Evolutionary conservation across 2,329 filamentous ascomycete species (phyloP), one percentile per base, ranked within the genome.

Genomic region (Venturia asperata): DNA sequence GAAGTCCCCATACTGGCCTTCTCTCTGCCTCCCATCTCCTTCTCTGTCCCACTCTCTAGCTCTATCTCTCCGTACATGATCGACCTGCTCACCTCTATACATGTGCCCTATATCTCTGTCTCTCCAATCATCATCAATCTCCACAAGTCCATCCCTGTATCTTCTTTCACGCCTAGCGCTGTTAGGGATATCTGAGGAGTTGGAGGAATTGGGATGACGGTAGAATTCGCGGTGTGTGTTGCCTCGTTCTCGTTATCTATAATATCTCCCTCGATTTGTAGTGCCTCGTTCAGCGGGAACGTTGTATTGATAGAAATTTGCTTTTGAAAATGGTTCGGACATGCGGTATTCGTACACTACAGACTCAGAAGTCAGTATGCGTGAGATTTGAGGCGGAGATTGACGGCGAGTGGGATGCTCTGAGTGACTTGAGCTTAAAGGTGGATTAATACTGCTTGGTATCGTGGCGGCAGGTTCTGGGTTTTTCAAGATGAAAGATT

Each of bases 51-150:
- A 7, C 7, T 47, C 6, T n/a, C n/a, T 47, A 24, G 6, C n/a
- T 47, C 45, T 47, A 3, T 21, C n/a, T 10, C 45, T 47, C 11
- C 45, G 45, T 11, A 24, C 21, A n/a, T 24, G 19, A 24, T 47
- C 45, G 10, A 47, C 6, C 45, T 47, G 6, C 45, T 47, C 45
- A 3, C n/a, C 45, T 21, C 45, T 47, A 47, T 47, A 21, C 19
- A 47, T 47, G n/a, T 47, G 45, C 21, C 45, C 45, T 47, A 47
- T 5, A 47, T 47, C 45, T 47, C 45, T 47, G n/a, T n/a, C n/a
- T n/a, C n/a, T n/a, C n/a, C n/a, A n/a, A n/a, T n/a, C n/a, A n/a
- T n/a, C n/a, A n/a, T n/a, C n/a, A n/a, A n/a, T n/a, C n/a, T n/a
- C n/a, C n/a, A n/a, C n/a, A n/a, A n/a, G n/a, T n/a, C n/a, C n/a